Evolutionary conservation across 768 basidiomycete genomes (phyloP).

Genomic region (Pholiota conissans): DNA sequence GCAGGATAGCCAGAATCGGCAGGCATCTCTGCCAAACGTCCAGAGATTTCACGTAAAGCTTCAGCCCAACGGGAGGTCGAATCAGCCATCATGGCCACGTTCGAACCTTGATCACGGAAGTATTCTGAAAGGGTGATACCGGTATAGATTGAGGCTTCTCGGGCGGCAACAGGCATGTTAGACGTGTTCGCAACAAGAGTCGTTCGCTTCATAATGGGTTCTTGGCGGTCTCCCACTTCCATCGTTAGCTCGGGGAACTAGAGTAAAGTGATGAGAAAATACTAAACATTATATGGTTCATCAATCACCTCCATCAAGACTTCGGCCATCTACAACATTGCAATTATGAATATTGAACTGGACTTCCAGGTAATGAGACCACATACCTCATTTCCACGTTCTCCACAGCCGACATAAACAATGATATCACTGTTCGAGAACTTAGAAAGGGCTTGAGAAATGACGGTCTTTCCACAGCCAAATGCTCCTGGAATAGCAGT

Average conservation of each 20-base stretch:
- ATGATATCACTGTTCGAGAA: slow-evolving; percentile 99
- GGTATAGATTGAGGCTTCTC: slow-evolving; percentile 99
- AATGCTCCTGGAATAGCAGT: slow-evolving; percentile 99
- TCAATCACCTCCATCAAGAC: slow-evolving; percentile 90
- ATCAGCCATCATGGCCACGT: slow-evolving; percentile 99
- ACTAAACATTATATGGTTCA: not conserved
- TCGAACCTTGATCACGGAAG: slow-evolving; percentile 98
- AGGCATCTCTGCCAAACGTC: slow-evolving; percentile 99
- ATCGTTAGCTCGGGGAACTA: slow-evolving; percentile 91
- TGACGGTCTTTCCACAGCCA: slow-evolving; percentile 98
- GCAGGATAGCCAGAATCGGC: slow-evolving; percentile 99
- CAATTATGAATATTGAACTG: slow-evolving; percentile 1
- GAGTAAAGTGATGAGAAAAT: slow-evolving; percentile 4
- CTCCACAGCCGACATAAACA: slow-evolving; percentile 98
- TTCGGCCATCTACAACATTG: slow-evolving; percentile 76
- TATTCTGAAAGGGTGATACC: slow-evolving; percentile 99
- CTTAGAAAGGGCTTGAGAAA: slow-evolving; percentile 97
- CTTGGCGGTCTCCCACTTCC: slow-evolving; percentile 89
- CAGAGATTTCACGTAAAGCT: slow-evolving; percentile 97
- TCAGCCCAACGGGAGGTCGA: slow-evolving; percentile 99
- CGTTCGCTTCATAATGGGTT: slow-evolving; percentile 99
- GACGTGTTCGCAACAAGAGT: slow-evolving; percentile 99
- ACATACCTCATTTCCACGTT: slow-evolving; percentile 92
- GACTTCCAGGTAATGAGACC: not conserved
- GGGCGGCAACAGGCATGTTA: slow-evolving; percentile 99